These are phyloP conservation scores for Entonaema liquescens DNA, from an alignment of 495 filamentous ascomycete genomes.

Conservation along the genomic window DNA sequence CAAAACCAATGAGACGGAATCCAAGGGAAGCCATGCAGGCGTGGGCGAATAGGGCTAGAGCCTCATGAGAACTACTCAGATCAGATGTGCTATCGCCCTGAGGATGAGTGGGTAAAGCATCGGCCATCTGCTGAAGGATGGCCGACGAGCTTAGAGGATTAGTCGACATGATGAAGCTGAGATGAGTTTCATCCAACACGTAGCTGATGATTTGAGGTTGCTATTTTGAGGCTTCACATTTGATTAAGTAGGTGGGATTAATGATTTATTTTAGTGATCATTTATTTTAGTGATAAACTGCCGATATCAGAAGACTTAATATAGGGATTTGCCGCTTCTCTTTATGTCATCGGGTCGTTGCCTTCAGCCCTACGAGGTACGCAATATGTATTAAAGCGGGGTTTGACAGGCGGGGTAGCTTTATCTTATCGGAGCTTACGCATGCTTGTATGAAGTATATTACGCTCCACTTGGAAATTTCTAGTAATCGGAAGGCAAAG, in stretches of 20 bases:
- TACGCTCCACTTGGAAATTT: neutral
- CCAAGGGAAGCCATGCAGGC: conserved; percentile 81
- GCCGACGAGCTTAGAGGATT: conserved; percentile 53
- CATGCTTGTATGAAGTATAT: neutral
- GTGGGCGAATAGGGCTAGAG: conserved; percentile 83
- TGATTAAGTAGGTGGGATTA: neutral
- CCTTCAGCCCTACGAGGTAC: conserved; percentile 41
- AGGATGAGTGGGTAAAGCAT: conserved; percentile 63
- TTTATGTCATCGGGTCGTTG: conserved; percentile 41
- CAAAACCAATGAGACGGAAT: conserved; percentile 83
- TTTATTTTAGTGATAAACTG: neutral
- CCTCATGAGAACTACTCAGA: conserved; percentile 82
- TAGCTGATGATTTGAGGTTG: neutral
- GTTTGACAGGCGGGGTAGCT: conserved; percentile 44
- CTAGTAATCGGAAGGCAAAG: no score
- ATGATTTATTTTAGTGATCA: neutral
- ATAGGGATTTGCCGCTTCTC: conserved; percentile 8
- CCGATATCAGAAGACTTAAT: conserved; percentile 13
- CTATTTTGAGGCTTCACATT: neutral
- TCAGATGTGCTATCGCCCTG: conserved; percentile 61
- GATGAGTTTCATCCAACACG: conserved; percentile 7
- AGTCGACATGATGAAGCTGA: conserved; percentile 29
- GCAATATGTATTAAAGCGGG: conserved; percentile 28
- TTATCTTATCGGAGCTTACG: conserved; percentile 47
- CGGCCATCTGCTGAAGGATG: conserved; percentile 64